A percentile compares a stretch with the other conserved stretches of the same genome.
phyloP scores from a whole-genome alignment of 768 basidiomycete genomes.

The Epithele typhae region DNA sequence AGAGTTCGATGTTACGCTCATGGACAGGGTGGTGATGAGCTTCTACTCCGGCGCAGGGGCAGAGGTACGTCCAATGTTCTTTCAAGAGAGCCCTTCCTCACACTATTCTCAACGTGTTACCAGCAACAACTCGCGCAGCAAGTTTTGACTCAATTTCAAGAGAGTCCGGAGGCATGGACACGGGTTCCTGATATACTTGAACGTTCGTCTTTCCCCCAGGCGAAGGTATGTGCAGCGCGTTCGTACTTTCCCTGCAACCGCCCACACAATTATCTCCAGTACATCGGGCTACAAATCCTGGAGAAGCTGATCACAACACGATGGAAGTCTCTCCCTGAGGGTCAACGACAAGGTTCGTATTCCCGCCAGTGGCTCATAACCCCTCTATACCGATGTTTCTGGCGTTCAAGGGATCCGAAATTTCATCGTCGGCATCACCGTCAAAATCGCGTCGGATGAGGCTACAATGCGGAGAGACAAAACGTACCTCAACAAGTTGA shows the following conservation, averaged over 20 bases:
- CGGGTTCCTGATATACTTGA: conserved; percentile 93
- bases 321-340: conserved; percentile 95
- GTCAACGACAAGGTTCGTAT: conserved; percentile 78
- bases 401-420: conserved; percentile 77
- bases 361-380: not conserved
- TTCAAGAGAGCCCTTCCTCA: conserved; percentile 9
- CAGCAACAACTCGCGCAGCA: conserved; percentile 98
- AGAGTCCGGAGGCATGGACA: conserved; percentile 95
- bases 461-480: conserved; percentile 84
- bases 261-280: conserved; percentile 42
- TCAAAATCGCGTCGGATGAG: conserved; percentile 93
- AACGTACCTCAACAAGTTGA: conserved; percentile 93
- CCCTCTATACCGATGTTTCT: not conserved
- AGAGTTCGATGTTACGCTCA: conserved; percentile 87
- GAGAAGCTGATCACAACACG: conserved; percentile 92
- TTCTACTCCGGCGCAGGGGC: conserved; percentile 83
- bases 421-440: conserved; percentile 90
- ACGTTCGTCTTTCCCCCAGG: conserved; percentile 76
- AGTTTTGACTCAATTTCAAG: conserved; percentile 93
- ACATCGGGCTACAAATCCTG: conserved; percentile 93
- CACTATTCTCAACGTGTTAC: conserved; percentile 6
- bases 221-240: conserved; percentile 50
- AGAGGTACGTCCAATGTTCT: conserved; percentile 53
- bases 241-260: not conserved
- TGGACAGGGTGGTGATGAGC: conserved; percentile 92